These are phyloP conservation scores for Chalciporus sphaerocephalus DNA, from an alignment of 768 basidiomycete genomes.

Conservation along the genomic window DNA sequence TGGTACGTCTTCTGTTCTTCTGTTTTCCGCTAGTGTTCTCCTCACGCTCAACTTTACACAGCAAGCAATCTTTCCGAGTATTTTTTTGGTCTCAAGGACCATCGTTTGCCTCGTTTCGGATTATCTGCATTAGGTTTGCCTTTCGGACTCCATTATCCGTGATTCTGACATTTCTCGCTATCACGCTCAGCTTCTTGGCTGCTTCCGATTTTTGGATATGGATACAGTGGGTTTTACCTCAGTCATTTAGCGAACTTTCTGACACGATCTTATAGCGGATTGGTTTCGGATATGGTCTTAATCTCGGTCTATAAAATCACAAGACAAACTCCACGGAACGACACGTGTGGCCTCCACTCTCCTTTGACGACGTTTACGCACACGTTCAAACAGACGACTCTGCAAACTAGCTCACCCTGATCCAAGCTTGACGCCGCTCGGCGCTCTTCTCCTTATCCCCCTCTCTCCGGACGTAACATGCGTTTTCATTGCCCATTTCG, in stretches of 20 bases:
- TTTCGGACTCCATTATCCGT: not conserved
- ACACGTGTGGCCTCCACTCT: constrained; percentile 9
- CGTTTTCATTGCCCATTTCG: not conserved
- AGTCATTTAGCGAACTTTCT: not conserved
- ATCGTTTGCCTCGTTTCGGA: not conserved
- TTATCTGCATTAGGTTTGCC: not conserved
- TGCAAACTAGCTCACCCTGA: constrained; percentile 10
- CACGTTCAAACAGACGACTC: constrained; percentile 10
- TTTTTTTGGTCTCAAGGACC: not conserved
- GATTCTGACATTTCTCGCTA: not conserved
- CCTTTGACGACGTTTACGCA: constrained; percentile 10
- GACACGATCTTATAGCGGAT: not conserved
- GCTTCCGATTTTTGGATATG: not conserved
- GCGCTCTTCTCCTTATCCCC: not conserved
- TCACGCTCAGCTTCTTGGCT: not conserved
- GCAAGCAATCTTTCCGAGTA: not conserved
- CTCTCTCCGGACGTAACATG: constrained; percentile 5
- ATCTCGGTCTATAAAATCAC: constrained; percentile 10
- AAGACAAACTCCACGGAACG: constrained; percentile 2
- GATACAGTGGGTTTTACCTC: not conserved
- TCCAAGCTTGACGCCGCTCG: constrained; percentile 6
- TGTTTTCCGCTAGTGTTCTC: too few species aligned
- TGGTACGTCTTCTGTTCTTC: constrained; percentile 1
- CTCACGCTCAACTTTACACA: not conserved
- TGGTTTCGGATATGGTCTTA: constrained; percentile 6